Base-by-base conservation (phyloP, 2,329 filamentous ascomycete species). In the Bretziella fagacearum region DNA sequence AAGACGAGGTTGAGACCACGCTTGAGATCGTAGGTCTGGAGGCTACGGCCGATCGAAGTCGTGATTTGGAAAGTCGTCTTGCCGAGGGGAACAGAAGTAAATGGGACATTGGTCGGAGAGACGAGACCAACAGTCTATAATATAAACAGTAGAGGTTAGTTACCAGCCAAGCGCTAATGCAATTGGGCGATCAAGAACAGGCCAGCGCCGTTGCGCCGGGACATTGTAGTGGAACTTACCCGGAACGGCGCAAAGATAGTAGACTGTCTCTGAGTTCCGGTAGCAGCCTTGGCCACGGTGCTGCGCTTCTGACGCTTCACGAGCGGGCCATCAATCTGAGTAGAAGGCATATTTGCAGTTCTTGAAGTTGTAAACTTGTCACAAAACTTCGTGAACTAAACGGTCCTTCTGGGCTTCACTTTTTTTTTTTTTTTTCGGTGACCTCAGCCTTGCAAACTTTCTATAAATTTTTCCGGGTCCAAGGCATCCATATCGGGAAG, bases 11-110 rank as follows among this genome's bases (percentile, higher is more conserved):
- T 89, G 52, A 98, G 73, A 40, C 89, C 89, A 56, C 80, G 77
- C 61, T 82, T 84, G 52, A 98, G 67, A 60, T 98, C 91, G 66
- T 98, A 98, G 0, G 91, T 98, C 63, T 98, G 91, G 40, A 98
- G 72, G 50, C 81, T 84, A 56, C 79, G 76, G 52, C 89, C 91
- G 52, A 93, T 83, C 0, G 85, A 96, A 25, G 91, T 98, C 27
- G 91, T 96, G 62, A 98, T 85, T 61, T 98, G 91, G 59, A 94
- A 98, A 3, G 86, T 93, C 1, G 84, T 89, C 64, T 93, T 94
- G 49, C 91, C 91, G 13, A 94, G 70, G 1, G 89, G 83, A 26
- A 93, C 73, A 4, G 82, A 81, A 2, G 89, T 87, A 59, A 98
- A 96, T 0, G 91, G 89, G 0, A 95, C 85, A 42, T 70, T 65